Evolutionary conservation across 495 filamentous ascomycete genomes (phyloP).

Genomic region (Cairneyella variabilis): DNA sequence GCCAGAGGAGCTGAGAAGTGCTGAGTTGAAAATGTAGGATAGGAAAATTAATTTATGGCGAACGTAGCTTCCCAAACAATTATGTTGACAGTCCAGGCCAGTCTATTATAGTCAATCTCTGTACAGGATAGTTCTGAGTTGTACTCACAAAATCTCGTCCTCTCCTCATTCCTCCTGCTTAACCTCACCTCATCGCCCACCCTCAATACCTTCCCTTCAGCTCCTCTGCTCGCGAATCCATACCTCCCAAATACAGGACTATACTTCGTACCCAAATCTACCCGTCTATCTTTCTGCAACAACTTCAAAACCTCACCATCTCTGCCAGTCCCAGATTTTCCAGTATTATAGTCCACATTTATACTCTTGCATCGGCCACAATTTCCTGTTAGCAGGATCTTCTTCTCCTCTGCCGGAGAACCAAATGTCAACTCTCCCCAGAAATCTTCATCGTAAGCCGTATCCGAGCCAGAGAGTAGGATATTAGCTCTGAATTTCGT

Average conservation of each 20-base stretch:
- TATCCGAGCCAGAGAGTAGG: slow-evolving; percentile 55
- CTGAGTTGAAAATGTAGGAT: too few species aligned
- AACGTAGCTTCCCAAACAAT: too few species aligned
- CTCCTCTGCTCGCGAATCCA: slow-evolving; percentile 51
- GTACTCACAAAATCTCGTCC: slow-evolving; percentile 61
- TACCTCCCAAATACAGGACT: slow-evolving; percentile 84
- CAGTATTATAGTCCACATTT: slow-evolving; percentile 80
- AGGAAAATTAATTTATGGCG: too few species aligned
- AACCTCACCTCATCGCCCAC: slow-evolving; percentile 73
- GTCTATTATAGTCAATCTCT: slow-evolving; percentile 11
- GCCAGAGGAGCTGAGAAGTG: slow-evolving; percentile 44
- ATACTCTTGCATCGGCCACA: slow-evolving; percentile 75
- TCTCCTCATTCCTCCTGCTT: slow-evolving; percentile 49
- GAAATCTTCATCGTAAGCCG: slow-evolving; percentile 79
- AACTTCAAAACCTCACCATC: slow-evolving; percentile 69
- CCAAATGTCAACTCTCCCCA: slow-evolving; percentile 57
- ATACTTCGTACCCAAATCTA: slow-evolving; percentile 69
- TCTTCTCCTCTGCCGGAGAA: slow-evolving; percentile 25
- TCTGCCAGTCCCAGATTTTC: slow-evolving; percentile 59
- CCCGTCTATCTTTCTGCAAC: slow-evolving; percentile 71
- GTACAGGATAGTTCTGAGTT: not conserved
- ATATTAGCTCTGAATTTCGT: slow-evolving; percentile 86
- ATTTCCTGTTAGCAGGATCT: slow-evolving; percentile 67
- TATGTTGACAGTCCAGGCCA: slow-evolving; percentile 22
- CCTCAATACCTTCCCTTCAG: slow-evolving; percentile 34